Conservation (phyloP, 306 rosid genomes). For the Cyamopsis tetragonoloba region DNA sequence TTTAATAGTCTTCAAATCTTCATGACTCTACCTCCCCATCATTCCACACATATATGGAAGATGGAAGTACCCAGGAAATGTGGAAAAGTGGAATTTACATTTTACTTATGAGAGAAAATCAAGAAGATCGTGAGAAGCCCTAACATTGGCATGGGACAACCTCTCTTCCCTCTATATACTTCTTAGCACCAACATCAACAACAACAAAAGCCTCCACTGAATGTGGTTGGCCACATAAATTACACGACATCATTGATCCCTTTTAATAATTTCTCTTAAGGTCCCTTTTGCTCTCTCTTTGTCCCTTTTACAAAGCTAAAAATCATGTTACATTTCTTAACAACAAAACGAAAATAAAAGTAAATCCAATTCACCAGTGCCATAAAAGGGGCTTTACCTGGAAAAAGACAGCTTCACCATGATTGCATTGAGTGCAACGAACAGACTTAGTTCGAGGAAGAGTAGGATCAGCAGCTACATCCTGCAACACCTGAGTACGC, state of each 20-base stretch:
- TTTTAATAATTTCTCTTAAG: no score
- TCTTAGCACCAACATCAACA: background rate
- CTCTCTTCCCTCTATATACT: background rate
- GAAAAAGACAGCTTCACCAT: conserved; percentile 98
- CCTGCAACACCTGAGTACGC: conserved; percentile 87
- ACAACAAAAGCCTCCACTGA: no score
- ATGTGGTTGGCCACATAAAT: no score
- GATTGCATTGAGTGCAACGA: conserved; percentile 84
- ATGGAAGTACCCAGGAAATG: background rate
- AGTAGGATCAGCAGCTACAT: conserved; percentile 96
- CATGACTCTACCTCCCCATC: conserved; percentile 3
- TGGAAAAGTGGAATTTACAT: background rate
- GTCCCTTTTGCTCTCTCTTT: no score
- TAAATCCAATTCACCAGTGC: background rate
- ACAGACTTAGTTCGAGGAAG: conserved; percentile 96
- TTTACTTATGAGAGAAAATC: background rate
- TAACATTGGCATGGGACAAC: background rate
- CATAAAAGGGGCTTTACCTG: conserved; percentile 46
- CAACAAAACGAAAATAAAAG: background rate
- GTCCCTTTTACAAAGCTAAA: no score
- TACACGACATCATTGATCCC: no score
- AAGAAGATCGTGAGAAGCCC: background rate
- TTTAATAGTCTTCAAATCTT: background rate
- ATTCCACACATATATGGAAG: background rate
- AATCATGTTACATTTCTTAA: conserved; percentile 3